Evolutionary conservation across 345 rosid genomes (phyloP).

Genomic region (Eucalyptus curtisii): DNA sequence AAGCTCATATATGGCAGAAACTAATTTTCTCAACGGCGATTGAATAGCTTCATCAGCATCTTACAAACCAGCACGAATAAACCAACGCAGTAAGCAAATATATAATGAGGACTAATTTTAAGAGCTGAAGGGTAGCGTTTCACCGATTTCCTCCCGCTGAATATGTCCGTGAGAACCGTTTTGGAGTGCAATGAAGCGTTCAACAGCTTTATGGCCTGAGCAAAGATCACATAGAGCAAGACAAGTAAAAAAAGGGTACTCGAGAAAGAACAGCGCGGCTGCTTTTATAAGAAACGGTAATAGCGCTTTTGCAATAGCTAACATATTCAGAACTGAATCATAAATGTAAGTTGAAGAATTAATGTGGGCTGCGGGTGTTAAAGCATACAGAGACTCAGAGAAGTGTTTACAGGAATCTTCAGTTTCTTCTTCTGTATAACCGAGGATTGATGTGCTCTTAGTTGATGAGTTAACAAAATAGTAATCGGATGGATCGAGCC

Average conservation of each 20-base stretch:
- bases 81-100: background rate
- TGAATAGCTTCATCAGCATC: background rate
- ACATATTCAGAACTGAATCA: background rate
- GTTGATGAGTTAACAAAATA: background rate
- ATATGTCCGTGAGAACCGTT: background rate
- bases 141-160: background rate
- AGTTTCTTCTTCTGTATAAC: background rate
- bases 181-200: background rate
- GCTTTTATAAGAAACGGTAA: background rate
- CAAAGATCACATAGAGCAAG: background rate
- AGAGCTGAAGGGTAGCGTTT: background rate
- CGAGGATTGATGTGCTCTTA: background rate
- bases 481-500: background rate
- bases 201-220: background rate
- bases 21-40: background rate
- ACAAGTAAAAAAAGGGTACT: background rate
- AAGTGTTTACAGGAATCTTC: background rate
- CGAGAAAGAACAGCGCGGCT: background rate
- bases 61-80: background rate
- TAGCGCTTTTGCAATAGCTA: background rate
- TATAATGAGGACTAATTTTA: background rate
- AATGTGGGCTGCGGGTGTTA: background rate
- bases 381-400: background rate
- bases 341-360: background rate
- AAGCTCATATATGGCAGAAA: background rate